Evolutionary conservation across 1,139 yeast species (phyloP).

Genomic region (Candida sojae): DNA sequence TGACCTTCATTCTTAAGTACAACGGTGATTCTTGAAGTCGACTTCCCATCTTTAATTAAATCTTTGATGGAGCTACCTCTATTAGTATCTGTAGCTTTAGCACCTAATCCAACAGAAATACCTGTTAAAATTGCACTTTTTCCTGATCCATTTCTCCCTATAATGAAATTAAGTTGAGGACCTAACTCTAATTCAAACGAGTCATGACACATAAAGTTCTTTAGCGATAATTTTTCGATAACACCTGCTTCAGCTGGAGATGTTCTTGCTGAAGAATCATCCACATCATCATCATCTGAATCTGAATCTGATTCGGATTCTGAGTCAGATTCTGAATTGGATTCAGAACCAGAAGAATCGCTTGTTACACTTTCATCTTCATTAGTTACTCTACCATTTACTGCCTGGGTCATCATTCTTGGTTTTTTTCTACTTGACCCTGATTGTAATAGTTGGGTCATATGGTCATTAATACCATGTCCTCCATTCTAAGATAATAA

Average conservation of each 20-base stretch:
- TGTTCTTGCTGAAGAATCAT: background rate
- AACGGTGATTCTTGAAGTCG: constrained; percentile 61
- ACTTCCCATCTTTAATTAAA: constrained; percentile 76
- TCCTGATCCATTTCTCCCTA: constrained; percentile 95
- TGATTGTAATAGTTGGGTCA: background rate
- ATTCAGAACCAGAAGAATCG: background rate
- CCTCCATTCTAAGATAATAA: constrained; percentile 1
- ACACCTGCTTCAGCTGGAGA: constrained; percentile 52
- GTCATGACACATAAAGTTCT: constrained; percentile 84
- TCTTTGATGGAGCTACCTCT: constrained; percentile 74
- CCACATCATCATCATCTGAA: constrained; percentile 6
- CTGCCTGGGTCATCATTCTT: constrained; percentile 1
- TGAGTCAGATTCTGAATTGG: background rate
- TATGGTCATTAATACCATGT: background rate
- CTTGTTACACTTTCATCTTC: background rate
- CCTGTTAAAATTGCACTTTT: constrained; percentile 93
- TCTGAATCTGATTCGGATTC: constrained; percentile 5
- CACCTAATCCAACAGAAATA: constrained; percentile 89
- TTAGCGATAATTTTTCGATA: constrained; percentile 56
- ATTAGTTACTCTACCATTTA: background rate
- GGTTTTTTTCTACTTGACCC: background rate
- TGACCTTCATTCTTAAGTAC: constrained; percentile 63
- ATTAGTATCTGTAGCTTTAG: constrained; percentile 87
- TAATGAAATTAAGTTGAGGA: constrained; percentile 84
- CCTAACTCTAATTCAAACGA: constrained; percentile 77